Evolutionary conservation across 208 protist genomes (phyloP).

Genomic region (Wallacemonas collosoma): DNA sequence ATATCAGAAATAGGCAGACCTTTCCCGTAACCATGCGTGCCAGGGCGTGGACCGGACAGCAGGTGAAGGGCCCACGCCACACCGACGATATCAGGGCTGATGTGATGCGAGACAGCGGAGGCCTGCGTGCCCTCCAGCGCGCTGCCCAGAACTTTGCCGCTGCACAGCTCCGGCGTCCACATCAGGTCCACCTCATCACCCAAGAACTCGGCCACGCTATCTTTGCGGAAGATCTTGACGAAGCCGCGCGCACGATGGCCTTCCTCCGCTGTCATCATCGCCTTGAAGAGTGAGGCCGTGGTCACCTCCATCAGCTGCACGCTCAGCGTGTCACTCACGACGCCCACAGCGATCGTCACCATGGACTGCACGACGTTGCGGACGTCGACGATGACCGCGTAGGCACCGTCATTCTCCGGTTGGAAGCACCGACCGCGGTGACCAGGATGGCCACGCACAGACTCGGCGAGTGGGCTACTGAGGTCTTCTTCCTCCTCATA

Average conservation of each 20-base stretch:
- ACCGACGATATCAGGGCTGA: slow-evolving; percentile 84
- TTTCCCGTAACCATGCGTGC: slow-evolving; percentile 78
- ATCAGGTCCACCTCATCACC: slow-evolving; percentile 71
- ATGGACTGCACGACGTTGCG: slow-evolving; percentile 84
- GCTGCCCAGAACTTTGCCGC: slow-evolving; percentile 84
- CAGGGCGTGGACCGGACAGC: slow-evolving; percentile 59
- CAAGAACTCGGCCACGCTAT: slow-evolving; percentile 50
- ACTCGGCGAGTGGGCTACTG: slow-evolving; percentile 59
- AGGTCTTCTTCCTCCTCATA: slow-evolving; percentile 76
- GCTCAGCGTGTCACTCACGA: slow-evolving; percentile 65
- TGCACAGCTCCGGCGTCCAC: slow-evolving; percentile 85
- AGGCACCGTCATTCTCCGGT: slow-evolving; percentile 71
- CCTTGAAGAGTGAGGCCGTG: slow-evolving; percentile 79
- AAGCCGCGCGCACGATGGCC: slow-evolving; percentile 77
- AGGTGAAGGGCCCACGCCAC: slow-evolving; percentile 91
- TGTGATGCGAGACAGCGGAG: slow-evolving; percentile 64
- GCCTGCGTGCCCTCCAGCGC: slow-evolving; percentile 73
- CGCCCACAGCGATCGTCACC: slow-evolving; percentile 85
- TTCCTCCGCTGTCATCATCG: slow-evolving; percentile 73
- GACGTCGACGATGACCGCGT: slow-evolving; percentile 84
- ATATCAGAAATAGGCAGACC: slow-evolving; percentile 85
- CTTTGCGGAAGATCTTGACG: slow-evolving; percentile 73
- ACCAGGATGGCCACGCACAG: slow-evolving; percentile 42
- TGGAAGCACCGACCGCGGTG: slow-evolving; percentile 37
- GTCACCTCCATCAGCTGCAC: slow-evolving; percentile 79